Base-by-base conservation (phyloP, 306 rosid genomes). In the Rosa lucieae region DNA sequence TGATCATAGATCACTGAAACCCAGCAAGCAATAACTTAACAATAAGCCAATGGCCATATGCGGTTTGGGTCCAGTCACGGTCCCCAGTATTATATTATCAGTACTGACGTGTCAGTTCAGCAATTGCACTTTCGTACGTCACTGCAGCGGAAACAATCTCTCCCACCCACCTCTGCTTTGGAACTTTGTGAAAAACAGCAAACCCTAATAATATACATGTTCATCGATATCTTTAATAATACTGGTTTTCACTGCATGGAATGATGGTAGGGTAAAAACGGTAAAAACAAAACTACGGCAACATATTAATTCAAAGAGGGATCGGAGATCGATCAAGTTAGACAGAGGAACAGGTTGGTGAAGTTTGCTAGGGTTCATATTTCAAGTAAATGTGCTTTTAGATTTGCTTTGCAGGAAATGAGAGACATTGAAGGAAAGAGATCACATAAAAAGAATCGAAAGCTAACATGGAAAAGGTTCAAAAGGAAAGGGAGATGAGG, bases 61-160 rank as follows among this genome's bases (percentile, higher is more conserved):
- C 44, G 46, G 44, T 37, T 58, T 35, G 46, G 70, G 46, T 65
- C 70, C 70, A 65, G 48, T 67, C 49, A 67, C 20, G 72, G 72
- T 67, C 72, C 71, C 48, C 14, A 40, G 26, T 67, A 67, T 67
- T 67, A 37, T 67, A 39, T 40, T 40, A 18, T 4, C 72, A 67
- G 49, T 18, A 5, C 26, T 18, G 71, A 39, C 29, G 46, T 9
- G 49, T 67, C 72, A 67, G 49, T 21, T n/a, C 72, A 8, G 48
- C 72, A 67, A 67, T 17, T 67, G 72, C 72, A 67, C 48, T 40
- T 67, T 40, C 12, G 72, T 67, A 67, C 29, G 72, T 67, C 72
- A 40, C 49, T 67, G 48, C 8, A 17, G 29, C 49, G 15, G 11
- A 37, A 65, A 67, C 72, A 67, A 40, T 67, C 49, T 67, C 72